Evolutionary conservation across 495 filamentous ascomycete genomes (phyloP).

Genomic region (Daldinia bambusicola): DNA sequence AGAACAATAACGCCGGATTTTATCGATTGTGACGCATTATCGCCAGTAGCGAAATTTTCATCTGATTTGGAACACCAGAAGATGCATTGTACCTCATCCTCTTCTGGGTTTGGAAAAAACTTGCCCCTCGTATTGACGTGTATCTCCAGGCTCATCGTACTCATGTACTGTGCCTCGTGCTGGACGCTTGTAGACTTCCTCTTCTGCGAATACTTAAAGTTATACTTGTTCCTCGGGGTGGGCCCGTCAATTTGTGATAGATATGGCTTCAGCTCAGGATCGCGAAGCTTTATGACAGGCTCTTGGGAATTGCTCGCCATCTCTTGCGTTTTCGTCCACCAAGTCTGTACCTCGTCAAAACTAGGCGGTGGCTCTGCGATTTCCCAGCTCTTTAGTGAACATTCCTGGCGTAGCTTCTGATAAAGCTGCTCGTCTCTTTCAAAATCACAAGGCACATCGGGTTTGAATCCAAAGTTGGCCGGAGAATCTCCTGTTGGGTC

Average conservation of each 20-base stretch:
- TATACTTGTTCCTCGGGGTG: constrained; percentile 84
- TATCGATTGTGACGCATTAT: constrained; percentile 31
- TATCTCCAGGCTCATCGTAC: constrained; percentile 93
- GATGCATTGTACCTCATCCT: constrained; percentile 88
- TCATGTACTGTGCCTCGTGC: constrained; percentile 94
- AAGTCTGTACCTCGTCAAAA: constrained; percentile 73
- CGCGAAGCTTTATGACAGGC: constrained; percentile 62
- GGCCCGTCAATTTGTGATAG: constrained; percentile 90
- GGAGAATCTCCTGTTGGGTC: constrained; percentile 69
- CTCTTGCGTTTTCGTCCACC: constrained; percentile 63
- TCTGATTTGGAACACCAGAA: constrained; percentile 92
- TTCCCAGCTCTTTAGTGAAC: constrained; percentile 72
- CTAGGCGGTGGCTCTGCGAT: constrained; percentile 73
- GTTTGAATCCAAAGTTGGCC: constrained; percentile 66
- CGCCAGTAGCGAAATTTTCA: constrained; percentile 64
- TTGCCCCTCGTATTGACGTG: constrained; percentile 89
- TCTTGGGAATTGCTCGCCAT: constrained; percentile 53
- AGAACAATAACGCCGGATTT: constrained; percentile 71
- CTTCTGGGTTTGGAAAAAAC: constrained; percentile 84
- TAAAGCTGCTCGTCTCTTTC: constrained; percentile 61
- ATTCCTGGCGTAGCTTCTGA: constrained; percentile 60
- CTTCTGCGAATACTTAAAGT: constrained; percentile 89
- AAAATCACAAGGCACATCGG: constrained; percentile 57
- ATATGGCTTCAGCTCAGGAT: constrained; percentile 51
- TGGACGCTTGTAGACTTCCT: constrained; percentile 77